A percentile compares a stretch with the other conserved stretches of the same genome.
These are phyloP conservation scores for Pontederia crassipes DNA, from an alignment of 176 grass and related monocot species.

Conservation along the genomic window DNA sequence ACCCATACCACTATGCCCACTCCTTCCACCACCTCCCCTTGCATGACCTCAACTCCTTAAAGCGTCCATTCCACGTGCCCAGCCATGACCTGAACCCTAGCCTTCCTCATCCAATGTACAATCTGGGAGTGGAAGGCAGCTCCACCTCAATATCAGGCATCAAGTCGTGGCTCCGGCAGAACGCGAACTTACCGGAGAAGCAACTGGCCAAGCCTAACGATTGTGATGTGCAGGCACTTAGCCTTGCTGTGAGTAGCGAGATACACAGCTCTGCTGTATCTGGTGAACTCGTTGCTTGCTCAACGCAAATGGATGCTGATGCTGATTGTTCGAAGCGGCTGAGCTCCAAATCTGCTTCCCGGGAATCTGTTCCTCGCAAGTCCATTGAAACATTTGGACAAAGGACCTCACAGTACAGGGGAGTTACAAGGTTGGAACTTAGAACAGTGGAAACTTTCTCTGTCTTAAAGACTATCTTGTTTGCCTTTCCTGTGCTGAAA, in stretches of 20 bases:
- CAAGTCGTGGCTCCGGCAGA: slow-evolving; percentile 86
- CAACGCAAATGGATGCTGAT: not conserved
- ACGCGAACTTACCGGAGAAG: slow-evolving; percentile 31
- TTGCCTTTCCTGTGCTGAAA: not conserved
- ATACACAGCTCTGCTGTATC: not conserved
- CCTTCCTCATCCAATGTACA: slow-evolving; percentile 28
- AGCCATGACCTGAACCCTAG: not conserved
- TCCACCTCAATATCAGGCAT: slow-evolving; percentile 81
- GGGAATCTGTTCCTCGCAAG: slow-evolving; percentile 31
- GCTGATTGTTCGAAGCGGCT: not conserved
- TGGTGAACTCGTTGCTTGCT: slow-evolving; percentile 5
- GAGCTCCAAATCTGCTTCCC: slow-evolving; percentile 4
- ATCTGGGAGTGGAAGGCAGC: slow-evolving; percentile 24
- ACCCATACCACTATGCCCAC: slow-evolving; percentile 4
- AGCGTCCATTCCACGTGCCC: not conserved
- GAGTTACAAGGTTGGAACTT: slow-evolving; percentile 52
- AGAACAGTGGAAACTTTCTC: not conserved
- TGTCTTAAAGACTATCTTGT: not conserved
- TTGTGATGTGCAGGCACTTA: slow-evolving; percentile 8
- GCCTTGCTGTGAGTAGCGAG: slow-evolving; percentile 32
- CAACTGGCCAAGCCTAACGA: slow-evolving; percentile 14
- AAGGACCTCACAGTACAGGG: slow-evolving; percentile 80
- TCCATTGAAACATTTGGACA: slow-evolving; percentile 69
- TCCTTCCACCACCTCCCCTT: slow-evolving; percentile 6
- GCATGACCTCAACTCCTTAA: slow-evolving; percentile 1